Percentiles rank a stretch among this genome's conserved stretches.
Evolutionary conservation across 768 basidiomycete species (phyloP).

Genomic region (Suillus lakei): DNA sequence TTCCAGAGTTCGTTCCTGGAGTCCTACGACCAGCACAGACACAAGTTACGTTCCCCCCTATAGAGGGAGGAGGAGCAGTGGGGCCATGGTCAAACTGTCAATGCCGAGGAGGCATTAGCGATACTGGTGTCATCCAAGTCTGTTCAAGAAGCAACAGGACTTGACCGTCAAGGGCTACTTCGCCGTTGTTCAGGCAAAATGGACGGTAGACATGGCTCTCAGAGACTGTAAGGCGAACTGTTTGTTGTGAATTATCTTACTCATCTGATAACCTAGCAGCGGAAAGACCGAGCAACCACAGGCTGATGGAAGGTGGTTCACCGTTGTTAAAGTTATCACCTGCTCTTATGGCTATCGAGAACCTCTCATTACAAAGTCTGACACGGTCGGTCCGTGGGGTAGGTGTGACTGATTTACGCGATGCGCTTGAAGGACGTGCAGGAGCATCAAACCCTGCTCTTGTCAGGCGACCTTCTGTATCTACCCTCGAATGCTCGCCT

Average conservation of each 20-base stretch:
- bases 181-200: slow-evolving; percentile 59
- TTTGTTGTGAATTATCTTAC: slow-evolving; percentile 13
- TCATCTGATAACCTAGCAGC: slow-evolving; percentile 44
- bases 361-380: slow-evolving; percentile 85
- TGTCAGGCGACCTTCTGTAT: slow-evolving; percentile 70
- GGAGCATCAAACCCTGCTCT: slow-evolving; percentile 82
- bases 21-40: slow-evolving; percentile 50
- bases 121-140: slow-evolving; percentile 55
- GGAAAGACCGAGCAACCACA: slow-evolving; percentile 56
- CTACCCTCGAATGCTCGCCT: slow-evolving; percentile 74
- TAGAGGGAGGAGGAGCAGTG: slow-evolving; percentile 26
- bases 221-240: slow-evolving; percentile 65
- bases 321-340: slow-evolving; percentile 83
- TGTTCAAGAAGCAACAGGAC: slow-evolving; percentile 67
- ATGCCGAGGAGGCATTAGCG: slow-evolving; percentile 57
- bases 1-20: slow-evolving; percentile 41
- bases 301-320: slow-evolving; percentile 72
- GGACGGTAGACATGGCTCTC: slow-evolving; percentile 79
- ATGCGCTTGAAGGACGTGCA: slow-evolving; percentile 85
- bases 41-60: slow-evolving; percentile 46
- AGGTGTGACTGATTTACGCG: slow-evolving; percentile 86
- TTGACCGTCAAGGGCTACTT: slow-evolving; percentile 60
- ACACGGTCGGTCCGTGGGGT: slow-evolving; percentile 79
- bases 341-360: slow-evolving; percentile 89
- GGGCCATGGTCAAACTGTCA: slow-evolving; percentile 44